Evolutionary conservation across 2,329 filamentous ascomycete genomes (phyloP), one percentile per base, ranked within the genome.

Genomic region (Claviceps monticola): DNA sequence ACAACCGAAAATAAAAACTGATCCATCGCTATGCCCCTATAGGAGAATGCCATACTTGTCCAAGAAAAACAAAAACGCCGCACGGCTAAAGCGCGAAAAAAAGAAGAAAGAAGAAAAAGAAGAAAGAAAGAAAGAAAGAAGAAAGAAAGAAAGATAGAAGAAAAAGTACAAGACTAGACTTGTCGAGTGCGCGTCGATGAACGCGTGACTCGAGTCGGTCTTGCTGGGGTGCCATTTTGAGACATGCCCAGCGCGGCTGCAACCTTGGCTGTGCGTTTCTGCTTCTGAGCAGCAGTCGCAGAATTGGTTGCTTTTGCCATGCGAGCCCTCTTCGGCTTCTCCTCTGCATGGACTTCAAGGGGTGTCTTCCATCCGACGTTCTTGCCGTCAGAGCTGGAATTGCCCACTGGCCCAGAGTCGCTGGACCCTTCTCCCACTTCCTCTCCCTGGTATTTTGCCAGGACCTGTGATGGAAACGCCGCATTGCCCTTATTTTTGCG

Each of bases 321-420:
- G 59, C 48, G 61, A 51, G 59, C 58, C 57, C 47, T 55, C 51
- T 46, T 59, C 8, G 53, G 34, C 59, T 59, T 56, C 23, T 57
- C 53, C 37, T 60, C 61, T 46, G 65, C 59, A 49, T 60, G 56
- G 23, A 57, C 56, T 51, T 58, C 61, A 4, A 68, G 52, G 23
- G 66, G 66, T 14, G 64, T 60, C 39, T 60, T 67, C 66, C 66
- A 68, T 21, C 55, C 61, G 19, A 68, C 66, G 19, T 51, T 59
- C 58, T 65, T 67, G 49, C 61, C 58, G 42, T 53, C 49, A 51
- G 56, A 60, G 19, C 26, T 50, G 34, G 49, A 48, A 49, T 39
- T 55, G 17, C 39, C 45, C n/a, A 21, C 13, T 34, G 43, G 21
- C 19, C 47, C 45, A 13, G 51, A 41, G 14, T 43, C 42, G 23